Base-by-base conservation (phyloP, 805 yeast species). In the Nakazawaea wyomingensis region DNA sequence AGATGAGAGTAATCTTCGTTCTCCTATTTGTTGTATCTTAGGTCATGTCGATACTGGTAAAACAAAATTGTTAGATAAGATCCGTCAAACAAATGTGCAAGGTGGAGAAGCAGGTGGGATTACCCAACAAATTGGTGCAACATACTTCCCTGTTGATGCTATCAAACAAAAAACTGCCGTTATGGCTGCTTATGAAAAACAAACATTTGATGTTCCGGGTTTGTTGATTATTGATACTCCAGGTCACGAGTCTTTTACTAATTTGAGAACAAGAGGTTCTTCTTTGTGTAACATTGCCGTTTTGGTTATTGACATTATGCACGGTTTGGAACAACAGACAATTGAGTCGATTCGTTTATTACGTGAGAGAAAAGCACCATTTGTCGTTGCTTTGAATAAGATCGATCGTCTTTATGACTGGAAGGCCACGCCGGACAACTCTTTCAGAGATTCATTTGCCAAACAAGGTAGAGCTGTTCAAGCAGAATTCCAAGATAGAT, bases 31-130 rank as follows among this genome's bases (percentile, higher is more conserved):
- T 68, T 89, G 96, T 84, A 93, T 93, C 59, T 76, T 93, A 65
- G 99, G 99, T 62, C 99, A 93, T 73, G 99, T 93, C 67, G 99
- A 93, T 76, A 93, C 99, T 46, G 99, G 99, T 82, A 93, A 93
- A 69, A 93, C 99, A 53, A 93, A 93, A 64, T 77, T 93, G 52
- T 75, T 93, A 63, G 99, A 93, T 63, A 93, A 93, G 68, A 82
- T 93, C 54, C 91, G 99, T 72, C 97, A 91, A 72, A 93, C 98
- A 33, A 93, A 93, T 60, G 99, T 93, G 48, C 99, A 93, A 72
- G 99, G 97, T 64, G 99, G 99, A 61, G 99, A 93, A 72, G 99
- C 99, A 44, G 99, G 99, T 73, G 99, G 99, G 73, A 93, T 93
- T 64, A 93, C 99, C 51, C 99, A 93, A 76, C 99, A 93, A 70